These are phyloP conservation scores for Leccinum griseonigrum DNA, from an alignment of 1,284 basidiomycete species.

Conservation along the genomic window DNA sequence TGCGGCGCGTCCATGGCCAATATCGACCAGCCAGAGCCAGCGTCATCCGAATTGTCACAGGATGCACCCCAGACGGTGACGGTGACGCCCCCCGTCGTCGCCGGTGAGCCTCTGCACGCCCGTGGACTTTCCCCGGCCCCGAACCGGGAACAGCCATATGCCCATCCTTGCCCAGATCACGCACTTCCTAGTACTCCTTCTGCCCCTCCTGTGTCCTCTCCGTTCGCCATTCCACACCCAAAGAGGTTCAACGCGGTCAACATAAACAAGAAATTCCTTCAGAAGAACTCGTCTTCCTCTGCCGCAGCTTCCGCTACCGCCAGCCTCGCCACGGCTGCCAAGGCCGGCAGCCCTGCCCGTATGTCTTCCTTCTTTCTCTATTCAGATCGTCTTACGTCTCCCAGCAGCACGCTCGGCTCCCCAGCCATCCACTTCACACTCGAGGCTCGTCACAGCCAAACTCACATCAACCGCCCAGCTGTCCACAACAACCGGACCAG, in stretches of 20 bases:
- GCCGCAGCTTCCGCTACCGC: constrained; percentile 38
- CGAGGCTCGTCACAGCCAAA: constrained; percentile 81
- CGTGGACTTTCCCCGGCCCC: constrained; percentile 19
- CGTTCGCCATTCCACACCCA: constrained; percentile 49
- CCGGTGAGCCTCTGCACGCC: constrained; percentile 4
- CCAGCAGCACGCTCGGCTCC: constrained; percentile 53
- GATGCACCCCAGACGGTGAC: constrained; percentile 36
- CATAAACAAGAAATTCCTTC: constrained; percentile 92
- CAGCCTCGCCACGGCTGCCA: constrained; percentile 41
- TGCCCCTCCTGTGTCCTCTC: constrained; percentile 15
- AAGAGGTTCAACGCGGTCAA: constrained; percentile 87
- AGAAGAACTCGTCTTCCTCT: constrained; percentile 61
- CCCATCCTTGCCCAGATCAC: constrained; percentile 23
- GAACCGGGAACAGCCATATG: constrained; percentile 9
- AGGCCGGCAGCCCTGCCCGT: constrained; percentile 52
- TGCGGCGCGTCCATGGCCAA: constrained; percentile 76
- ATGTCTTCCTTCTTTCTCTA: constrained; percentile 28
- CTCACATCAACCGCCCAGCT: constrained; percentile 64
- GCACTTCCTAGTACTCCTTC: constrained; percentile 15
- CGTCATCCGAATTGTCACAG: constrained; percentile 44
- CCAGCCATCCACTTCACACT: constrained; percentile 59
- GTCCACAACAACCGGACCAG: constrained; percentile 55
- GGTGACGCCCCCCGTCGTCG: background rate
- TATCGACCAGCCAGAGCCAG: constrained; percentile 47
- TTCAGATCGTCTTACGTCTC: constrained; percentile 1